These are phyloP conservation scores for Ailanthus altissimus DNA, from an alignment of 345 rosid species.

Conservation along the genomic window DNA sequence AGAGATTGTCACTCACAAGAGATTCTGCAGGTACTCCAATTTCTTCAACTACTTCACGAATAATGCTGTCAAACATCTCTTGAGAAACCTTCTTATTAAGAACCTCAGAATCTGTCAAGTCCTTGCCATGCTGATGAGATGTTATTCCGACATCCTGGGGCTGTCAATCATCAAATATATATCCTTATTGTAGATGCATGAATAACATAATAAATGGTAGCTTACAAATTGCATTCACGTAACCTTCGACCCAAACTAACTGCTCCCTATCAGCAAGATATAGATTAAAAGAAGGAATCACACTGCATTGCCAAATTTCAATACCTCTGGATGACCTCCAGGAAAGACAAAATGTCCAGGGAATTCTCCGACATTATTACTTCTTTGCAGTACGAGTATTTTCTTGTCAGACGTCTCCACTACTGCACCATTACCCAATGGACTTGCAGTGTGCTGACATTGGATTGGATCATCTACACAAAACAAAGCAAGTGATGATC, in stretches of 20 bases:
- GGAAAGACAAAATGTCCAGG: slow-evolving; percentile 91
- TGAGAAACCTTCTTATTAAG: slow-evolving; percentile 54
- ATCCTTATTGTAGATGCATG: background rate
- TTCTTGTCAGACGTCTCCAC: slow-evolving; percentile 73
- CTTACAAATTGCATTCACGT: background rate
- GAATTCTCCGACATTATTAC: slow-evolving; percentile 90
- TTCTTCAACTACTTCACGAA: slow-evolving; percentile 85
- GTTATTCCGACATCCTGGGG: slow-evolving; percentile 62
- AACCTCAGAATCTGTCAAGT: slow-evolving; percentile 28
- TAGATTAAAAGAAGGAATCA: background rate
- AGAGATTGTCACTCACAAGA: slow-evolving; percentile 51
- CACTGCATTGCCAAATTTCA: background rate
- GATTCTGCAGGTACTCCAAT: slow-evolving; percentile 77
- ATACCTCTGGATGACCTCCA: slow-evolving; percentile 96
- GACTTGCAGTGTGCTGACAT: slow-evolving; percentile 81
- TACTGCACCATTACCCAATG: slow-evolving; percentile 82
- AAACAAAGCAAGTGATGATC: slow-evolving; percentile 14
- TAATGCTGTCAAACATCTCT: slow-evolving; percentile 83
- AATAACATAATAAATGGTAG: background rate
- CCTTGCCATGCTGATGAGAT: slow-evolving; percentile 35
- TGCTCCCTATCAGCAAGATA: background rate
- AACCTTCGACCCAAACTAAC: slow-evolving; percentile 3
- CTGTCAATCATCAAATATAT: slow-evolving; percentile 40
- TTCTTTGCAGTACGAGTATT: slow-evolving; percentile 69
- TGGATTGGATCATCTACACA: slow-evolving; percentile 54